Base-by-base conservation (phyloP, 352 stramenopile species). In the Pythium coloratum region DNA sequence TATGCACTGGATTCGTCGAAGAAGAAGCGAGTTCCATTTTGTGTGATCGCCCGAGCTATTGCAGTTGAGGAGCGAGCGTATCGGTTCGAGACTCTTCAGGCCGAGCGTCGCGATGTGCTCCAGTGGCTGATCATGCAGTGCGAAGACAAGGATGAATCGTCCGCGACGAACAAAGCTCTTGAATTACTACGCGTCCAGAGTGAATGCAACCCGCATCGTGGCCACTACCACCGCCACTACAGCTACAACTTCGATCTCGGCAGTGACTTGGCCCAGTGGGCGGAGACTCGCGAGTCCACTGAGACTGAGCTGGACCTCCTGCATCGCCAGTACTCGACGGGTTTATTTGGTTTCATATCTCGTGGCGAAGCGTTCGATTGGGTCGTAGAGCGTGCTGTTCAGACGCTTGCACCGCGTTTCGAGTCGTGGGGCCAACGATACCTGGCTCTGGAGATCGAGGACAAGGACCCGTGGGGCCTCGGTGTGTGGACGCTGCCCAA, bases 221-320 rank as follows among this genome's bases (percentile, higher is more conserved):
- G 40, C 40, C 40, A 47, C 40, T 47, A 51, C 18, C n/a, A 51
- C 44, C n/a, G n/a, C 44, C 30, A 51, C 44, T 51, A 51, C 44
- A 28, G n/a, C 44, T 5, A 28, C n/a, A 28, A 51, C 5, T 0
- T 51, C 44, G n/a, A 51, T 28, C 44, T 51, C 14, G n/a, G 16
- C n/a, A 5, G 8, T 3, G 44, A 51, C 6, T 28, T 51, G n/a
- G 16, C 44, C 6, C 13, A 9, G 44, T 51, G 44, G 44, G 18
- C 44, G 4, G 44, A 51, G 44, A 24, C 6, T 51, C 44, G 44
- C n/a, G 18, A 51, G n/a, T 9, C 16, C 1, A 51, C 44, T 2
- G 18, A 24, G 16, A 26, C 16, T 5, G 44, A 51, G n/a, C 4
- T 28, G 16, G 44, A 24, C 14, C 13, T 51, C 14, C n/a, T 51